Evolutionary conservation across 2,329 filamentous ascomycete genomes (phyloP).

Genomic region (Trichoderma sp.): DNA sequence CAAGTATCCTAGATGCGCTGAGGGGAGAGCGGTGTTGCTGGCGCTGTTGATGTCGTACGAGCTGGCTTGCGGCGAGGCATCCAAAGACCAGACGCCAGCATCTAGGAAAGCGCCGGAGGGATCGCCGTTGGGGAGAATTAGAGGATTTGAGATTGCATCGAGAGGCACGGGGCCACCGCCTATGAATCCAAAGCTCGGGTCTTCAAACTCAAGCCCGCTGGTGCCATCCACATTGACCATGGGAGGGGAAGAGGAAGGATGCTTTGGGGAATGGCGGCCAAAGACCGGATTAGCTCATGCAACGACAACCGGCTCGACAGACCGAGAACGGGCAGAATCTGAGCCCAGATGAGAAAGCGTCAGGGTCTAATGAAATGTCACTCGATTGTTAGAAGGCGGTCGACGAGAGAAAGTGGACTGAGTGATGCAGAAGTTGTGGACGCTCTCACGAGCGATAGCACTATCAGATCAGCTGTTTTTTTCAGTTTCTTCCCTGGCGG

Average conservation of each 20-base stretch:
- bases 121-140: constrained; percentile 33
- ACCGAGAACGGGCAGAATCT: constrained; percentile 9
- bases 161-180: constrained; percentile 32
- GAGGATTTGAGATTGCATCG: constrained; percentile 33
- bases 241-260: no score
- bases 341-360: constrained; percentile 9
- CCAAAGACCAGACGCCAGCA: constrained; percentile 46
- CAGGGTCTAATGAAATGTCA: constrained; percentile 8
- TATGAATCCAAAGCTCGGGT: constrained; percentile 39
- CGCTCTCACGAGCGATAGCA: constrained; percentile 14
- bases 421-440: constrained; percentile 16
- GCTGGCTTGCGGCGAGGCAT: constrained; percentile 47
- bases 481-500: background rate
- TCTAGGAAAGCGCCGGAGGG: constrained; percentile 34
- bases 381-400: constrained; percentile 13
- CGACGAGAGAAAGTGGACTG: constrained; percentile 9
- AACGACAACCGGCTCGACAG: constrained; percentile 5
- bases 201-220: constrained; percentile 44
- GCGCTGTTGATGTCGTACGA: constrained; percentile 42
- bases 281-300: constrained; percentile 19
- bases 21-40: constrained; percentile 36
- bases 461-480: constrained; percentile 19
- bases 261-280: constrained; percentile 7
- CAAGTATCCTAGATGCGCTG: constrained; percentile 33
- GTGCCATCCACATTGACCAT: constrained; percentile 42